Base-by-base conservation (phyloP, 176 grass and related monocot genomes). In the Olyra latifolia region DNA sequence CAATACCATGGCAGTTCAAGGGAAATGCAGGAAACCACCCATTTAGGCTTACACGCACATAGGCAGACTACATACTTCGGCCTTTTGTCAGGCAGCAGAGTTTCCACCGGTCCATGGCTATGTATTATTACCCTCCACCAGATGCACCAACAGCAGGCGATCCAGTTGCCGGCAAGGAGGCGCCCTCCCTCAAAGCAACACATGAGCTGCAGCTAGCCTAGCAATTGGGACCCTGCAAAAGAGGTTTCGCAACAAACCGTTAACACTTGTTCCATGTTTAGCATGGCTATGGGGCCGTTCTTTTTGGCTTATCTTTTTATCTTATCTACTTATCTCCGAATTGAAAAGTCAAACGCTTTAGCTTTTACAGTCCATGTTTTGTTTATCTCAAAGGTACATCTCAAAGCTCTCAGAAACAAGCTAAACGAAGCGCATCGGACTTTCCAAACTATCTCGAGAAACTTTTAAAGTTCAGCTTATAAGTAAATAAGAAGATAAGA, bases 181-280 rank as follows among this genome's bases (percentile, higher is more conserved):
- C 4, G 6, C 6, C 52, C 0, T 10, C 10, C 15, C 62, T 93
- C 67, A 90, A 66, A 88, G 71, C 11, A 97, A 55, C 47, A 93
- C 91, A 67, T 97, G 94, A 45, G 91, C 94, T 68, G 88, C 94
- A 61, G 94, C 94, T 46, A 97, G 85, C 76, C 94, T 84, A 49
- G 94, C 94, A 29, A 97, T 93, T 1, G 94, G 94, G 64, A 97
- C 86, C 91, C 94, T 97, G 83, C 44, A 56, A 79, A 82, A 60
- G 49, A 84, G 66, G 52, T 39, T 78, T 46, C 27, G 49, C 17
- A 11, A 40, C 40, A 76, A 71, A 27, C 2, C 28, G 39, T 81
- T 65, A 76, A 43, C 4, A n/a, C 1, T 20, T 66, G 2, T 58
- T 23, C 75, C 30, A 50, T 15, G 15, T 14, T 70, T 68, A 25